A percentile compares a stretch with the other conserved stretches of the same genome.
Conservation (phyloP, 768 basidiomycete species). For the Lactarius deliciosus region DNA sequence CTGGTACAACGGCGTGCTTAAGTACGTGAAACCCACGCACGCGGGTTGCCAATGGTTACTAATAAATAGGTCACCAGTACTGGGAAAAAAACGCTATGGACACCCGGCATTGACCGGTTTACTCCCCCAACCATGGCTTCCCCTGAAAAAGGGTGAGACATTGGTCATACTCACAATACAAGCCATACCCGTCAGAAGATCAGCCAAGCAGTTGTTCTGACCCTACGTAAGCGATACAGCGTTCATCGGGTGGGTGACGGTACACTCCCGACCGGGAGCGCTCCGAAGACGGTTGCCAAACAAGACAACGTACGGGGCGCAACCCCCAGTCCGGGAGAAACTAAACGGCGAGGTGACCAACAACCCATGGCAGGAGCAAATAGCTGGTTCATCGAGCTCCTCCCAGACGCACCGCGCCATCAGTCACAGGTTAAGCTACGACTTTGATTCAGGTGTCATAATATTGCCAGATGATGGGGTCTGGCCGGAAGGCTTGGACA, state of each 20-base stretch:
- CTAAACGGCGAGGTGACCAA: conserved; percentile 22
- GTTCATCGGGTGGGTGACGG: conserved; percentile 42
- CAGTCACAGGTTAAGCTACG: conserved; percentile 74
- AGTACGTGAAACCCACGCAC: conserved; percentile 47
- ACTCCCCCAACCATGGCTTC: conserved; percentile 93
- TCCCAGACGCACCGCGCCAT: conserved; percentile 34
- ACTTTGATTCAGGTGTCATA: conserved; percentile 85
- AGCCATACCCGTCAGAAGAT: conserved; percentile 39
- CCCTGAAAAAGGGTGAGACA: conserved; percentile 78
- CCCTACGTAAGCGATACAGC: conserved; percentile 71
- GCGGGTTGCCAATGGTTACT: background rate
- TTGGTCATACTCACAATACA: conserved; percentile 53
- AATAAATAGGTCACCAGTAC: conserved; percentile 50
- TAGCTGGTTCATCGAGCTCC: conserved; percentile 35
- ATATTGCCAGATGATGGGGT: conserved; percentile 68
- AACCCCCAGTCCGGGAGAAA: background rate
- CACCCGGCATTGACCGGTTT: conserved; percentile 95
- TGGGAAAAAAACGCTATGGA: conserved; percentile 88
- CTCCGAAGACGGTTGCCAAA: conserved; percentile 21
- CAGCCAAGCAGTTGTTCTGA: conserved; percentile 74
- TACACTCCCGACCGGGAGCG: conserved; percentile 6
- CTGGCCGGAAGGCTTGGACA: conserved; percentile 53
- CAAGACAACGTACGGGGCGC: conserved; percentile 26
- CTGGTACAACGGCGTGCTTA: conserved; percentile 90
- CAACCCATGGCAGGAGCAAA: conserved; percentile 68